Conservation (phyloP, 441 rosid species). For the Eutrema salsugineum region DNA sequence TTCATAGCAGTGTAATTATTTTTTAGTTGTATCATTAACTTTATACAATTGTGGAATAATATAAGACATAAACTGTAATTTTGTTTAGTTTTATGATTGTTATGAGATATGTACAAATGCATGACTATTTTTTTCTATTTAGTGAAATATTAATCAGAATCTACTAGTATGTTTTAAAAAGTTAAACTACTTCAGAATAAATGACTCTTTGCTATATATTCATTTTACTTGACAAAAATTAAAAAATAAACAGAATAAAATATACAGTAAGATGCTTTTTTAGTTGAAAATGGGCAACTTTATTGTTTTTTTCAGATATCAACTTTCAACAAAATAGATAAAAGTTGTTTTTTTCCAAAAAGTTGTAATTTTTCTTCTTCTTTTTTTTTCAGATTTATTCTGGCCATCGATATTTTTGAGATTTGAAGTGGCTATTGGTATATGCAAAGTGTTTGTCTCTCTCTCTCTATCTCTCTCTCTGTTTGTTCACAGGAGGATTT, state of each 20-base stretch:
- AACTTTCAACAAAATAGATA: neutral
- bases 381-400: neutral
- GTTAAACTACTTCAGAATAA: neutral
- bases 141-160: neutral
- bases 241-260: neutral
- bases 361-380: neutral
- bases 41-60: neutral
- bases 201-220: neutral
- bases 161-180: neutral
- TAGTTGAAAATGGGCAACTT: neutral
- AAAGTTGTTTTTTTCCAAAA: neutral
- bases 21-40: neutral
- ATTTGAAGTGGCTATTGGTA: constrained; percentile 24
- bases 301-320: neutral
- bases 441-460: neutral
- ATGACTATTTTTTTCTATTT: neutral
- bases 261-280: neutral
- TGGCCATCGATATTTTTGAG: constrained; percentile 24
- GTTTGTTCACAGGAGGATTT: constrained; percentile 9
- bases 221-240: neutral
- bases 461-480: neutral
- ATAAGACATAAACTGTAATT: neutral
- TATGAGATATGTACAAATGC: neutral
- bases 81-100: neutral
- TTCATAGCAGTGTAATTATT: neutral